phyloP scores from a whole-genome alignment of 176 grass and related monocot genomes.

The Rhynchospora breviuscula region DNA sequence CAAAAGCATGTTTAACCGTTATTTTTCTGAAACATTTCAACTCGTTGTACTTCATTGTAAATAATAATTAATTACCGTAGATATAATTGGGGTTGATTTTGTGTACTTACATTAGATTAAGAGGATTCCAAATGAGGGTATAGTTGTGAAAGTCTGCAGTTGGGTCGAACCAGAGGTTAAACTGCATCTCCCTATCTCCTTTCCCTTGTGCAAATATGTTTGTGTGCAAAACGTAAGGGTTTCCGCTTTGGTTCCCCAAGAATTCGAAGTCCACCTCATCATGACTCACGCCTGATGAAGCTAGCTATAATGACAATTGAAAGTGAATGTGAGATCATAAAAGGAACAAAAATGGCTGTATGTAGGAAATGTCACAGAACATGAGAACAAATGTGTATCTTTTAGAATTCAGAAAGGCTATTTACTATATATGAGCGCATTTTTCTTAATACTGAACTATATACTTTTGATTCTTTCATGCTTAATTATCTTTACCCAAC shows the following conservation, averaged over 20 bases:
- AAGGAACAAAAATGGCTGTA: background rate
- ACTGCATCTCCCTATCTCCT: conserved; percentile 37
- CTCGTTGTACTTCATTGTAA: background rate
- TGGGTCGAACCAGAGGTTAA: conserved; percentile 51
- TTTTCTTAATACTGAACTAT: no score
- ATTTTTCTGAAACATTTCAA: background rate
- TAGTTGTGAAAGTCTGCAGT: conserved; percentile 51
- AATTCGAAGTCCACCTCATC: conserved; percentile 66
- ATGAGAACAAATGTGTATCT: background rate
- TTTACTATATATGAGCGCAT: no score
- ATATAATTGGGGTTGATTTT: background rate
- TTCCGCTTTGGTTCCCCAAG: conserved; percentile 22
- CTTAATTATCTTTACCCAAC: no score
- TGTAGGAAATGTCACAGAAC: background rate
- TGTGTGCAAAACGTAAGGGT: conserved; percentile 44
- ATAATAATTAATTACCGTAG: no score
- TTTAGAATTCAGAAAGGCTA: no score
- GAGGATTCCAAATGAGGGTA: conserved; percentile 47
- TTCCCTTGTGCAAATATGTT: conserved; percentile 41
- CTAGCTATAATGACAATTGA: conserved; percentile 30
- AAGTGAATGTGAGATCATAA: background rate
- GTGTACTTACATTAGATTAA: conserved; percentile 36
- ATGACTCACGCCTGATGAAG: conserved; percentile 29
- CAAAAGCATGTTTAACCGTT: background rate
- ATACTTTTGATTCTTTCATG: no score